These are phyloP conservation scores for Fusarium staphyleae DNA, from an alignment of 2,329 filamentous ascomycete species.

Conservation along the genomic window DNA sequence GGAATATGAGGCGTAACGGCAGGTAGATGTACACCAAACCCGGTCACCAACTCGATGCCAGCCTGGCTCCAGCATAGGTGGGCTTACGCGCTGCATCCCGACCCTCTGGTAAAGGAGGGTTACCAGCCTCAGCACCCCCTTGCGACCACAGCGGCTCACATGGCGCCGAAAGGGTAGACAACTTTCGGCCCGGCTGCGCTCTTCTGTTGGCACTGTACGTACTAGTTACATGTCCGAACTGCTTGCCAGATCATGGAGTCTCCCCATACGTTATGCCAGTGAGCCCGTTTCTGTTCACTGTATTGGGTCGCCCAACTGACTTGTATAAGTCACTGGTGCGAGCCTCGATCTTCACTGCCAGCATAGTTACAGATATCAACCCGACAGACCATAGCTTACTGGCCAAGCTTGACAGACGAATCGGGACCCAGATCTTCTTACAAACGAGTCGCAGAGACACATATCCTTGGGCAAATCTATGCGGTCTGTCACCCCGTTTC, in stretches of 20 bases:
- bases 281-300: constrained; percentile 21
- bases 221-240: constrained; percentile 13
- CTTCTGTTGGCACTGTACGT: constrained; percentile 10
- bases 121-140: constrained; percentile 14
- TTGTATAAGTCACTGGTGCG: background rate
- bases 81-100: constrained; percentile 23
- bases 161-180: constrained; percentile 5
- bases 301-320: constrained; percentile 17
- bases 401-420: background rate
- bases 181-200: constrained; percentile 4
- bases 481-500: background rate
- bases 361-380: background rate
- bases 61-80: background rate
- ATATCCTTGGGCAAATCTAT: background rate
- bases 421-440: background rate
- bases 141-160: constrained; percentile 9
- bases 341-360: constrained; percentile 4
- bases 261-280: background rate
- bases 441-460: background rate
- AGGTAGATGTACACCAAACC: background rate
- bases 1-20: no score
- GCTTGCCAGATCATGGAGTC: constrained; percentile 24
- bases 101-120: constrained; percentile 27
- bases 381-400: no score
- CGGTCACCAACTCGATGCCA: no score